Base-by-base conservation (phyloP, 768 basidiomycete genomes). In the Rhodotorula graminis region DNA sequence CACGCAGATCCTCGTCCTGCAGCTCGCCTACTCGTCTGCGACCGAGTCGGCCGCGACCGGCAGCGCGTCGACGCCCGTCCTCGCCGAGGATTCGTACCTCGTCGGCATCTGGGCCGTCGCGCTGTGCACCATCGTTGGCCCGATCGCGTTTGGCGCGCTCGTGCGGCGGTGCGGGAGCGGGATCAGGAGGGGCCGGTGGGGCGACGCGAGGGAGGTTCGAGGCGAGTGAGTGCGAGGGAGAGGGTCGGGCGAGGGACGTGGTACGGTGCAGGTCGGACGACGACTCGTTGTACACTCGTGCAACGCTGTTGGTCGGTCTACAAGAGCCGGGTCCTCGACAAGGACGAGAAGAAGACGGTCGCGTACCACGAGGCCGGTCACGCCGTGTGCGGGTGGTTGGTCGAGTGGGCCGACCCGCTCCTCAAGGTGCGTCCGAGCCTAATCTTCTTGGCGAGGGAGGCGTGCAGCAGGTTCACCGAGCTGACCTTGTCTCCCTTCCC, bases 281-380 rank as follows among this genome's bases (percentile, higher is more conserved):
- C 37, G 37, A 37, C 37, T 4, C 37, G 37, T 4, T 9, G 37
- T 37, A 9, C 37, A 9, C 37, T 37, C 37, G 37, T 5, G 37
- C 37, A 37, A 37, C n/a, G n/a, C n/a, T n/a, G n/a, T n/a, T n/a
- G n/a, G n/a, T n/a, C n/a, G n/a, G n/a, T n/a, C n/a, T n/a, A n/a
- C 80, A 99, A 97, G 86, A 92, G 90, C 75, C 85, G 94, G 69
- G 90, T 98, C 42, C 84, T 99, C 58, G 93, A 91, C 78, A 85
- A 88, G 33, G 93, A 96, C 77, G 96, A 99, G 85, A 99, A 99
- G 88, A 94, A 89, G 83, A 97, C 91, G 0, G 94, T 98, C 56
- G 96, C 96, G 15, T 97, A 98, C 81, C 96, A 99, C 79, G 96
- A 99, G 84, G 96, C 96, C 33, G 96, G 96, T 10, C 96, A 99